Percentiles rank a stretch among this genome's conserved stretches.
phyloP scores from a whole-genome alignment of 1,284 basidiomycete species.

The Melampsora allii-populina region DNA sequence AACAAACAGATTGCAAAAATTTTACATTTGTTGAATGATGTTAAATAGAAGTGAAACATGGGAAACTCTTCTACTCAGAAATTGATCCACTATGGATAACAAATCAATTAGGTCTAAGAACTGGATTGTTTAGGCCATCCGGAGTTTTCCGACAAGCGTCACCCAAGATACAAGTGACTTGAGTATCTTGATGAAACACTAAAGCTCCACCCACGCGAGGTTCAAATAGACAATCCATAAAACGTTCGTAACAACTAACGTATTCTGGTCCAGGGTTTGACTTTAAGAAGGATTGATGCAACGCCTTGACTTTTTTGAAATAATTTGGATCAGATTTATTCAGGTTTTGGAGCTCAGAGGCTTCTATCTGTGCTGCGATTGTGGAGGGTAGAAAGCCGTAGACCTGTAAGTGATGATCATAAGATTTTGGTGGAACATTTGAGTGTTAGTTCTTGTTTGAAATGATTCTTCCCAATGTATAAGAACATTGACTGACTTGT shows the following conservation, averaged over 20 bases:
- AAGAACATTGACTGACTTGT: slow-evolving; percentile 11
- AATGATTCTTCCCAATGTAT: too few relatives aligned
- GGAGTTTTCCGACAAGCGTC: slow-evolving; percentile 29
- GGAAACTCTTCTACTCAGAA: too few relatives aligned
- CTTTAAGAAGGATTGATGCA: slow-evolving; percentile 33
- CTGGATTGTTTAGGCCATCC: slow-evolving; percentile 22
- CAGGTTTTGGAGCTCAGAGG: slow-evolving; percentile 11
- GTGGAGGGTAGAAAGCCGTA: slow-evolving; percentile 27
- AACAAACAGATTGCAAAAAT: too few relatives aligned
- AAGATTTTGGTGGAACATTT: too few relatives aligned
- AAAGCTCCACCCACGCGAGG: slow-evolving; percentile 9
- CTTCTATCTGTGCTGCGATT: slow-evolving; percentile 21
- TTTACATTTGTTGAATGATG: too few relatives aligned
- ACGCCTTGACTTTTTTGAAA: slow-evolving; percentile 12
- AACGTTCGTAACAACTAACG: slow-evolving; percentile 33
- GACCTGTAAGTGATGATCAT: background rate
- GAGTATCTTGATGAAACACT: slow-evolving; percentile 6
- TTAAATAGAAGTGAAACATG: too few relatives aligned
- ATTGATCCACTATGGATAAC: too few relatives aligned
- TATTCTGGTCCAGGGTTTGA: slow-evolving; percentile 37
- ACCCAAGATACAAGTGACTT: slow-evolving; percentile 23
- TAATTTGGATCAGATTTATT: slow-evolving; percentile 19
- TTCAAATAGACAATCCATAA: slow-evolving; percentile 38
- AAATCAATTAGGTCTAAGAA: background rate
- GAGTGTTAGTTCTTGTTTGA: too few relatives aligned